phyloP scores from a whole-genome alignment of 345 rosid genomes.

The Aegle marmelos region DNA sequence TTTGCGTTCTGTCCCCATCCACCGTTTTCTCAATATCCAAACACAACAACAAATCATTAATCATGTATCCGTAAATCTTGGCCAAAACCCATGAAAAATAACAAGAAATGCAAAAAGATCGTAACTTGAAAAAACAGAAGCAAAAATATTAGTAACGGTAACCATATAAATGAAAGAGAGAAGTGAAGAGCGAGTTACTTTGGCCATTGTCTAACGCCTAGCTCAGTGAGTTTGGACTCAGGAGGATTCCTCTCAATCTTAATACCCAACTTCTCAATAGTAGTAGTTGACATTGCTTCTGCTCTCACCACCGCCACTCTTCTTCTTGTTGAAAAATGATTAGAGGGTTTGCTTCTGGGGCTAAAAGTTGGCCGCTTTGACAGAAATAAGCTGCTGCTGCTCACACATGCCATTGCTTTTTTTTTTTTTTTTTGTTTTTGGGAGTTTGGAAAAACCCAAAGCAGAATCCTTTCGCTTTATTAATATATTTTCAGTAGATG shows the following conservation, averaged over 20 bases:
- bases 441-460: background rate
- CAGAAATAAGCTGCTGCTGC: background rate
- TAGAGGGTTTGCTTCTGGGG: background rate
- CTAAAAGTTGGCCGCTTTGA: background rate
- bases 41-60: background rate
- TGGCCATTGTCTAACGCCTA: conserved; percentile 80
- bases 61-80: background rate
- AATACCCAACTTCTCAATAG: conserved; percentile 63
- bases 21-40: background rate
- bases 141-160: background rate
- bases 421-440: background rate
- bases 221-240: conserved; percentile 67
- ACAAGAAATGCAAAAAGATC: background rate
- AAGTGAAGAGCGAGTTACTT: conserved; percentile 37
- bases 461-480: background rate
- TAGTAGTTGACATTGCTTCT: conserved; percentile 45
- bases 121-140: background rate
- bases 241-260: conserved; percentile 65
- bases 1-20: background rate
- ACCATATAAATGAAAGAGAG: background rate
- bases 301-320: conserved; percentile 30
- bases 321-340: background rate
- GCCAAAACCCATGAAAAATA: background rate
- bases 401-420: background rate
- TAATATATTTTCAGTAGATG: background rate